Conservation (phyloP, 495 filamentous ascomycete species). For the Parathielavia appendiculata region DNA sequence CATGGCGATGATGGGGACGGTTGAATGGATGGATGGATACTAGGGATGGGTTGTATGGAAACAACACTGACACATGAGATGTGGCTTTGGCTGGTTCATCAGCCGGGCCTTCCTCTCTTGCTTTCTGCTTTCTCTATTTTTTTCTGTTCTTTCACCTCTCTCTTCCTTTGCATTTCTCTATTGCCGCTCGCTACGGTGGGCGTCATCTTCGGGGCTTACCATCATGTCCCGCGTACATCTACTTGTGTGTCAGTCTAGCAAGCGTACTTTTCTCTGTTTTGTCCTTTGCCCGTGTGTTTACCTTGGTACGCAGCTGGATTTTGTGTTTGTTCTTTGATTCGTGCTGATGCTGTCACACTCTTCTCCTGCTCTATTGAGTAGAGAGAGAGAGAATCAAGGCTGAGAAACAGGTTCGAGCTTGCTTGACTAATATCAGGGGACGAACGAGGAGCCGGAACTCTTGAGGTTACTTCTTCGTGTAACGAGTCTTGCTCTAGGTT, state of each 20-base stretch:
- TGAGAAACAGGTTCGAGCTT: too few relatives aligned
- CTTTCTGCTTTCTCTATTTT: background rate
- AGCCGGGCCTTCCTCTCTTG: background rate
- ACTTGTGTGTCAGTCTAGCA: conserved; percentile 8
- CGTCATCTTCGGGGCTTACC: background rate
- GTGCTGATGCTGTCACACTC: background rate
- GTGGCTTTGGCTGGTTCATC: background rate
- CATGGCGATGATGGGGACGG: background rate
- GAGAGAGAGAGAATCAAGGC: too few relatives aligned
- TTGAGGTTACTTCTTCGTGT: background rate
- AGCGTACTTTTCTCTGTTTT: conserved; percentile 8
- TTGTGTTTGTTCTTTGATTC: background rate
- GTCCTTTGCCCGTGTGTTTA: background rate
- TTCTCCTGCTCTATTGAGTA: background rate
- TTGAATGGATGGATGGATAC: conserved; percentile 7
- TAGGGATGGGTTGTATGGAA: conserved; percentile 19
- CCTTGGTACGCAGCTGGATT: background rate
- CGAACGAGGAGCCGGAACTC: too few relatives aligned
- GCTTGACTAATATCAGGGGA: background rate
- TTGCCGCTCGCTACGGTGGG: background rate
- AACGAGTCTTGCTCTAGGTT: background rate
- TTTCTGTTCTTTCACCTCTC: background rate
- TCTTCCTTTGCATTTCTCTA: background rate
- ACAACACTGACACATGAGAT: conserved; percentile 3
- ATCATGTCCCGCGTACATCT: background rate